Conservation (phyloP, 495 filamentous ascomycete species). For the Penicillium taxi region DNA sequence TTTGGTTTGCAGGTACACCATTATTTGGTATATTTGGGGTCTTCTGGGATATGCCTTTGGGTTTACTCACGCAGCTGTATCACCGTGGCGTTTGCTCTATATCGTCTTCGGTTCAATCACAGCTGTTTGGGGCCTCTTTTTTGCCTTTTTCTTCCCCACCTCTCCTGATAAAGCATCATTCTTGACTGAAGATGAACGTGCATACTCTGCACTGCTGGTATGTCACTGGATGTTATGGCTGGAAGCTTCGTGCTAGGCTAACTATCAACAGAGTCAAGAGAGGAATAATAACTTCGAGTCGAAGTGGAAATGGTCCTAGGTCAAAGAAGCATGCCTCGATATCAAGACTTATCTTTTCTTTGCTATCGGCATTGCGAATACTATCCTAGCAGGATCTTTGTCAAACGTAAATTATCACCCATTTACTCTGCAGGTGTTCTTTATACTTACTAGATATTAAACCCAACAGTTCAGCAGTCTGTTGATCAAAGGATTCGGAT, state of each 20-base stretch:
- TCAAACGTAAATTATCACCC: too few species aligned
- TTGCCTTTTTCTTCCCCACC: conserved; percentile 13
- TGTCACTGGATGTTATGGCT: neutral
- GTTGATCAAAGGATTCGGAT: too few species aligned
- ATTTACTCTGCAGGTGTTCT: too few species aligned
- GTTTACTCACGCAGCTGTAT: conserved; percentile 6
- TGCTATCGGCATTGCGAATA: too few species aligned
- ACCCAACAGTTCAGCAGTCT: too few species aligned
- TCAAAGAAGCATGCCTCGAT: conserved; percentile 5
- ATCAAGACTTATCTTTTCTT: conserved; percentile 10
- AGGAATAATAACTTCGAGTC: too few species aligned
- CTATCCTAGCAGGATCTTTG: too few species aligned
- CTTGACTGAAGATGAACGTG: conserved; percentile 37
- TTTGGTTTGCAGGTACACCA: conserved; percentile 24
- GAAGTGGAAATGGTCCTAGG: conserved; percentile 3
- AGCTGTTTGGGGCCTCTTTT: conserved; percentile 23
- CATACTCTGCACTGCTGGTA: conserved; percentile 48
- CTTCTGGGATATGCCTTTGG: conserved; percentile 11
- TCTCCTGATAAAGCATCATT: conserved; percentile 17
- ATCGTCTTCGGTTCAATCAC: conserved; percentile 28
- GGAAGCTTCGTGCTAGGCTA: neutral
- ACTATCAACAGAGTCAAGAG: conserved; percentile 50
- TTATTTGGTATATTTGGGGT: conserved; percentile 11
- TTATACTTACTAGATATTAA: too few species aligned
- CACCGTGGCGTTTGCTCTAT: conserved; percentile 31